Base-by-base conservation (phyloP, 2,329 filamentous ascomycete species). In the Curvularia lunata region DNA sequence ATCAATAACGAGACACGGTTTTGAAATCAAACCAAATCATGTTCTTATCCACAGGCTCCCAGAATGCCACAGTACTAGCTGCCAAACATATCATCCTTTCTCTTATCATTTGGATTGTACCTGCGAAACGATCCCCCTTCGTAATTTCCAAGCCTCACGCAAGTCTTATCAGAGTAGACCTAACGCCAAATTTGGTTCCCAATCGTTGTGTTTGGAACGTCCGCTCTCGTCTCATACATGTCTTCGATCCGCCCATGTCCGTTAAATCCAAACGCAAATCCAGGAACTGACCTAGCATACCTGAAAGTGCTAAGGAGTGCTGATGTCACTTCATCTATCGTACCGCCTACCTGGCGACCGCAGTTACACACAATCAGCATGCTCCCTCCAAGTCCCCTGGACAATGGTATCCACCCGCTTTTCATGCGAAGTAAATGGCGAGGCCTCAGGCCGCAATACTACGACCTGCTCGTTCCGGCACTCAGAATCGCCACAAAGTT, bases 401-500 rank as follows among this genome's bases (percentile, higher is more conserved):
- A 51, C 27, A 54, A 51, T 28, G n/a, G 48, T 2, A 45, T 56
- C 13, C 52, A 55, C 30, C 30, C 40, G 7, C n/a, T 56, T 12
- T 56, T 59, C 23, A 12, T 30, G 25, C 28, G 4, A 23, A 13
- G n/a, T 5, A 51, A 23, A 40, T 56, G 52, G 52, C 10, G 42
- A 16, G 34, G 42, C 32, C 27, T 59, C 8, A 18, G 12, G 9
- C 13, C 9, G 32, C 37, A 42, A 37, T n/a, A 48, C 19, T 45
- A 59, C 16, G 5, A 10, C 13, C n/a, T 48, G 5, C 19, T 55
- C 10, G 9, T 42, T 28, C 56, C 56, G 18, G 42, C 52, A 12
- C 37, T 56, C 12, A 51, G 32, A 30, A 30, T 59, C n/a, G 56
- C 52, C 16, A 34, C 56, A 18, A 38, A 45, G 23, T 43, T 59